These are phyloP conservation scores for Stagonosporopsis chrysanthemi DNA, from an alignment of 2,329 filamentous ascomycete species.

Conservation along the genomic window DNA sequence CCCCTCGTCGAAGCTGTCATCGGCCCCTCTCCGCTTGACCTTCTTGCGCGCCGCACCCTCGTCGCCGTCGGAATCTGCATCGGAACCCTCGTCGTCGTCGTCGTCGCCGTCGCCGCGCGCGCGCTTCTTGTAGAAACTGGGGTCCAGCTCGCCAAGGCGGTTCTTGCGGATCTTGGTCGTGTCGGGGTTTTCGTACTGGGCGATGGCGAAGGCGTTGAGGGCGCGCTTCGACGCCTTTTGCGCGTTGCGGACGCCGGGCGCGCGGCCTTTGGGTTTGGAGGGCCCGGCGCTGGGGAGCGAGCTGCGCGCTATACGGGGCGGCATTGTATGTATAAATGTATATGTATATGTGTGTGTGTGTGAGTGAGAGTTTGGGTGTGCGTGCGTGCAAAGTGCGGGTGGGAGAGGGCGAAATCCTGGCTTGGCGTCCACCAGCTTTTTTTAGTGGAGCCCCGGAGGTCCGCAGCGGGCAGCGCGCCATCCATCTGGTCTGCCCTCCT, in stretches of 20 bases:
- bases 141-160: conserved; percentile 64
- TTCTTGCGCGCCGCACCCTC: conserved; percentile 43
- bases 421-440: conserved; percentile 26
- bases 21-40: conserved; percentile 34
- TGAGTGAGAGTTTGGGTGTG: background rate
- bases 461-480: conserved; percentile 14
- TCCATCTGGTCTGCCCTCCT: no score
- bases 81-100: conserved; percentile 58
- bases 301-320: conserved; percentile 53
- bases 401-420: conserved; percentile 35
- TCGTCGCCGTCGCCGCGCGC: no score
- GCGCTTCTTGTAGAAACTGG: conserved; percentile 50
- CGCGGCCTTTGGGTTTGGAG: conserved; percentile 28
- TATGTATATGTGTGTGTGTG: background rate
- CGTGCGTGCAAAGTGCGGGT: background rate
- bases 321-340: conserved; percentile 47
- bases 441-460: conserved; percentile 22
- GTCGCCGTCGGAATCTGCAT: conserved; percentile 36
- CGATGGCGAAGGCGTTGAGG: conserved; percentile 70
- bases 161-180: conserved; percentile 62
- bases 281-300: conserved; percentile 44
- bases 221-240: conserved; percentile 61
- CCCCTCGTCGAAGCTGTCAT: conserved; percentile 71
- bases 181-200: conserved; percentile 64
- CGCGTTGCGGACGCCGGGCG: conserved; percentile 47